Evolutionary conservation across 2,329 filamentous ascomycete species (phyloP).

Genomic region (Penicillium sp.): DNA sequence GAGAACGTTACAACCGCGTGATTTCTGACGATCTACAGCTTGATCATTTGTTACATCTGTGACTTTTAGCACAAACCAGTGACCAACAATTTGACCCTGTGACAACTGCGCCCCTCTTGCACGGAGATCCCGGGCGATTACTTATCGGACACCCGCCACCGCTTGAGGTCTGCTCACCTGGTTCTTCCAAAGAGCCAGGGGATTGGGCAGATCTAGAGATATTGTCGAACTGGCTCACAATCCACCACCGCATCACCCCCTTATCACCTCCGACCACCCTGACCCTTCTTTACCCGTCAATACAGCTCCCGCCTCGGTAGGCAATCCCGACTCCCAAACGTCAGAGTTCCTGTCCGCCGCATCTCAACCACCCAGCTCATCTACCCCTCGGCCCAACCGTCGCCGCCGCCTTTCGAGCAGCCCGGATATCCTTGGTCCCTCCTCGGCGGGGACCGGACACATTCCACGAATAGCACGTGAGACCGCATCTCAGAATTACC

Average conservation of each 20-base stretch:
- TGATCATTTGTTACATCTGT: background rate
- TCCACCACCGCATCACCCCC: conserved; percentile 55
- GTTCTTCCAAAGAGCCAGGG: conserved; percentile 46
- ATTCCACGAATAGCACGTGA: conserved; percentile 28
- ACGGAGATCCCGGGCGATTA: conserved; percentile 26
- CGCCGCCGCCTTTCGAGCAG: conserved; percentile 35
- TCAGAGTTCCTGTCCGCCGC: conserved; percentile 14
- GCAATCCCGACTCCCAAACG: conserved; percentile 18
- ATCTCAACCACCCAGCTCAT: conserved; percentile 10
- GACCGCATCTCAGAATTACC: conserved; percentile 26
- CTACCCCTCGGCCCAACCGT: conserved; percentile 11
- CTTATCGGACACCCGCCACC: conserved; percentile 28
- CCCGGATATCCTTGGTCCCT: conserved; percentile 26
- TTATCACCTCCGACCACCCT: conserved; percentile 68
- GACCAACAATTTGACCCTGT: conserved; percentile 5
- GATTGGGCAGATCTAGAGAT: conserved; percentile 43
- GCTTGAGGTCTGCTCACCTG: conserved; percentile 45
- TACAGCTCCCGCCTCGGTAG: conserved; percentile 42
- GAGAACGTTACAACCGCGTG: background rate
- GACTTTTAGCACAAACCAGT: background rate
- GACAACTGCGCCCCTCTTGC: conserved; percentile 1
- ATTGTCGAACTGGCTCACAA: conserved; percentile 73
- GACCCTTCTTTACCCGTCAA: conserved; percentile 56
- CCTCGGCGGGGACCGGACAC: conserved; percentile 23
- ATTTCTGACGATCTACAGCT: background rate